Evolutionary conservation across 1,284 basidiomycete species (phyloP).

Genomic region (Moniliophthora roreri): DNA sequence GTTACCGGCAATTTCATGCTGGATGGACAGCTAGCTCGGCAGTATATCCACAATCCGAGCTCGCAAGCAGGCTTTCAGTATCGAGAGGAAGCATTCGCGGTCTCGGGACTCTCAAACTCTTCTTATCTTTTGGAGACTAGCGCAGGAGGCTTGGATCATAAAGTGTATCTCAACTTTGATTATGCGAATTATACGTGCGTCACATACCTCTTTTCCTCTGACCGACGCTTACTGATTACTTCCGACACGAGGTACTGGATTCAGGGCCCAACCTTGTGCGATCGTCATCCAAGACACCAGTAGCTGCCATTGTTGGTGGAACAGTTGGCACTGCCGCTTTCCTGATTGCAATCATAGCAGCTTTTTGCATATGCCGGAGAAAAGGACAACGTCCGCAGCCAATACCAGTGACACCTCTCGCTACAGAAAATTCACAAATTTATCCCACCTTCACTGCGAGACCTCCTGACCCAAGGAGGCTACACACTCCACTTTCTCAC

Average conservation of each 20-base stretch:
- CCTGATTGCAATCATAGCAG: neutral
- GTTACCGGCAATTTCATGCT: slow-evolving; percentile 8
- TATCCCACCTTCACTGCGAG: no score
- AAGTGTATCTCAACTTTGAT: slow-evolving; percentile 2
- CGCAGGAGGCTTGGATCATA: neutral
- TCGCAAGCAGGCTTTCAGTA: neutral
- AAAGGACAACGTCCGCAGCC: neutral
- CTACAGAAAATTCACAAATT: no score
- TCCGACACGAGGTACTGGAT: neutral
- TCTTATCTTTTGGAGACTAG: neutral
- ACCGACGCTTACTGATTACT: neutral
- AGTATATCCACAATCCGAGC: neutral
- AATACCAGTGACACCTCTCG: no score
- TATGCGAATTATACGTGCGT: slow-evolving; percentile 9
- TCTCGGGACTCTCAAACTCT: neutral
- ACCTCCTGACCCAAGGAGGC: no score
- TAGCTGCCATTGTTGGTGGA: neutral
- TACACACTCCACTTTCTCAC: no score
- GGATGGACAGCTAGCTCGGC: neutral
- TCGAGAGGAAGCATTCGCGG: neutral
- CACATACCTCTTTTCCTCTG: neutral
- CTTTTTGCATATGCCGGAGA: neutral
- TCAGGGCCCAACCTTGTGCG: neutral
- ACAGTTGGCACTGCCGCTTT: neutral
- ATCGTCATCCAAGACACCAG: neutral